These are phyloP conservation scores for Dactylellina haptotyla DNA, from an alignment of 2,329 filamentous ascomycete genomes.

Conservation along the genomic window DNA sequence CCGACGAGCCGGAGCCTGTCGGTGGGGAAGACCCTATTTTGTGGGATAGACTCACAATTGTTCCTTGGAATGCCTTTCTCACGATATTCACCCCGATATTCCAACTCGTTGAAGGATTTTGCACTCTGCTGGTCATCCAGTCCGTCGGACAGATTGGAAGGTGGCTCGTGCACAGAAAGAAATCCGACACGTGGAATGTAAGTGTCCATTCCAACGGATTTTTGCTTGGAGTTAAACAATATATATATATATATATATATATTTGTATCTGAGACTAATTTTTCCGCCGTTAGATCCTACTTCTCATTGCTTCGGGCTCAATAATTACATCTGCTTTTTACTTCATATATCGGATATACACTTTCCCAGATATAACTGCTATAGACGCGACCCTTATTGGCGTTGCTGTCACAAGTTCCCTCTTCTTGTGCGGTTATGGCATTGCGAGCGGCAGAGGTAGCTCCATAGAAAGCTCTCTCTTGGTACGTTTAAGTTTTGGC, in stretches of 20 bases:
- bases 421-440: constrained; percentile 92
- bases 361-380: constrained; percentile 92
- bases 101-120: constrained; percentile 94
- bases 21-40: constrained; percentile 62
- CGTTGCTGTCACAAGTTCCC: constrained; percentile 87
- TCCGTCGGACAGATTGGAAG: constrained; percentile 91
- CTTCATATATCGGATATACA: constrained; percentile 93
- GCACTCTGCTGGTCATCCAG: constrained; percentile 94
- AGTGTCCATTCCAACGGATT: constrained; percentile 63
- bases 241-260: too few species aligned
- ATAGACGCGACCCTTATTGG: constrained; percentile 92
- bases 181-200: constrained; percentile 96
- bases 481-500: constrained; percentile 62
- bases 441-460: constrained; percentile 94
- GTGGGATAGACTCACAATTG: constrained; percentile 80
- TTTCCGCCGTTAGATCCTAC: constrained; percentile 72
- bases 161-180: constrained; percentile 85
- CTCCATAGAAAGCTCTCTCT: constrained; percentile 89
- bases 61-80: constrained; percentile 87
- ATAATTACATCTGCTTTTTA: constrained; percentile 94
- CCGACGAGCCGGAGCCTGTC: constrained; percentile 49
- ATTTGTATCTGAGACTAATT: too few species aligned
- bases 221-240: too few species aligned
- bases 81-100: constrained; percentile 93
- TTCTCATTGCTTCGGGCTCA: constrained; percentile 86